Evolutionary conservation across 331 rosid genomes (phyloP), one percentile per base, ranked within the genome.

Genomic region (Quercus phellos): DNA sequence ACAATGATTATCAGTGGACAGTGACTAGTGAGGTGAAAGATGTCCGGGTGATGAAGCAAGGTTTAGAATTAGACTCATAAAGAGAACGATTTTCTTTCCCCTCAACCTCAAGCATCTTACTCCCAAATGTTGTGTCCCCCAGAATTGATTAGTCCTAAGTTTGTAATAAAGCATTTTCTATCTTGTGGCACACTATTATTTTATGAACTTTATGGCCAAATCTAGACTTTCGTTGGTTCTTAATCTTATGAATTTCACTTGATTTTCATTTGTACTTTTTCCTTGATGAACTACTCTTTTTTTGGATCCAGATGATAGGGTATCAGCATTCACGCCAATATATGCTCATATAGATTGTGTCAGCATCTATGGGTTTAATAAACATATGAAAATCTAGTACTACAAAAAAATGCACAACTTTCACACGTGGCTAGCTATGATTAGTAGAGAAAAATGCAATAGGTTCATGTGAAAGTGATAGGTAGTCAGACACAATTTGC

Each of bases 401-500:
- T 2, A 38, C 12, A 38, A 38, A 38, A 38, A 38, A 8, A 38
- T 38, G 46, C 46, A 38, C 46, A 2, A 38, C 46, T 38, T 35
- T 38, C 46, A 0, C 46, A 38, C 12, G 0, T 8, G 12, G 46
- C 12, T 38, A 8, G 0, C 46, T 38, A 0, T 38, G 12, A 38
- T 38, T 38, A 38, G 46, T 38, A 0, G 0, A 38, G 12, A 38
- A 2, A 38, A 38, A 38, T 1, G 3, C 0, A 0, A 38, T 38
- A 38, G 0, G 0, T 38, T 2, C 0, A 38, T 7, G 3, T 7
- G 0, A 38, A 0, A 7, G 0, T 38, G 43, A 38, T 10, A 7
- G 0, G 10, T 0, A 35, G 0, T 35, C 0, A 7, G 0, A 6
- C 0, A 38, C 3, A 38, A 2, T 38, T 38, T 38, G 43, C 43